Evolutionary conservation across 139 green algal genomes (phyloP).

Genomic region (Coelastrella sp.): DNA sequence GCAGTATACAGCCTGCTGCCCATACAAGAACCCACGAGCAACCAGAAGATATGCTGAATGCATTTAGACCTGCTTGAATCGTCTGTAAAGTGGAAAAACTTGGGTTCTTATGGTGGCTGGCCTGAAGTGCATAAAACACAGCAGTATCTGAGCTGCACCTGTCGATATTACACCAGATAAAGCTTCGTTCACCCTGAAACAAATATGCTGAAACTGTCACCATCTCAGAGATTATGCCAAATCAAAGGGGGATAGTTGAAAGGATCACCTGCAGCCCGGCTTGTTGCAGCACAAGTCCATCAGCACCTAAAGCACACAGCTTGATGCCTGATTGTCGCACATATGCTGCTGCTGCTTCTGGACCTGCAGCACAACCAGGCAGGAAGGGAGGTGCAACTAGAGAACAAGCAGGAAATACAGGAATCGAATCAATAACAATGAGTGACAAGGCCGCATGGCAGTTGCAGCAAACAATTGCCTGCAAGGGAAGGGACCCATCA

Average conservation of each 20-base stretch:
- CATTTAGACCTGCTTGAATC: no score
- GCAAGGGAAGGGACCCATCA: no score
- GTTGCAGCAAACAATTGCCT: no score
- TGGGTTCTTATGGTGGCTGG: no score
- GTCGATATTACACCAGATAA: no score
- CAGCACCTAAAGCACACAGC: constrained; percentile 62
- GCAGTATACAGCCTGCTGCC: not conserved
- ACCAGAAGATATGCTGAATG: no score
- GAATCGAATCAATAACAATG: no score
- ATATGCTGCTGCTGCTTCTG: constrained; percentile 2
- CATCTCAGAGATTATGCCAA: not conserved
- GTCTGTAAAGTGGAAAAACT: not conserved
- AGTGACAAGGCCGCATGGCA: no score
- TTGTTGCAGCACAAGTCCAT: constrained; percentile 50
- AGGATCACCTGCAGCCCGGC: constrained; percentile 1
- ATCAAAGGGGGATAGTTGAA: not conserved
- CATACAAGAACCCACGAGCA: not conserved
- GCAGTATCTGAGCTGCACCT: no score
- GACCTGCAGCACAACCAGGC: not conserved
- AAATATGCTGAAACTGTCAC: not conserved
- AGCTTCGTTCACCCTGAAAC: not conserved
- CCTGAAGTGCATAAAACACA: no score
- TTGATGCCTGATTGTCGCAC: constrained; percentile 33
- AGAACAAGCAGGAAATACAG: not conserved
- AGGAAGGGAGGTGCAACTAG: not conserved